These are phyloP conservation scores for Gloeophyllum trabeum DNA, from an alignment of 768 basidiomycete species.

Conservation along the genomic window DNA sequence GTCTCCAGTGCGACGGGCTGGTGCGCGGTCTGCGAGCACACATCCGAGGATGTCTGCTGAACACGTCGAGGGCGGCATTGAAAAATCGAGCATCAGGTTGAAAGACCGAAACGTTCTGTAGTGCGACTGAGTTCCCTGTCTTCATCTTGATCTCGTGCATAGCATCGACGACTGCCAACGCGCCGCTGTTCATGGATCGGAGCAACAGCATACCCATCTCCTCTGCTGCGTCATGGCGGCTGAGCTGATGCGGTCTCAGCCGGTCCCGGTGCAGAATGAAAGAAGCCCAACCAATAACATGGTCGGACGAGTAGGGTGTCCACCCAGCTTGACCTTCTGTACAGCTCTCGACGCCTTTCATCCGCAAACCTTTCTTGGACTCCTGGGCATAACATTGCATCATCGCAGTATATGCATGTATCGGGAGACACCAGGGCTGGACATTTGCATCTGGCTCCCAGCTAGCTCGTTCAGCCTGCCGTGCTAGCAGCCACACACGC, in stretches of 20 bases:
- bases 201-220: neutral
- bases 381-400: conserved; percentile 35
- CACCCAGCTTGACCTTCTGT: neutral
- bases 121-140: conserved; percentile 3
- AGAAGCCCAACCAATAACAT: neutral
- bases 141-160: conserved; percentile 11
- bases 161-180: conserved; percentile 14
- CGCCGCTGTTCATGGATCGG: conserved; percentile 19
- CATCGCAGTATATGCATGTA: conserved; percentile 66
- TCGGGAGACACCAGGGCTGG: conserved; percentile 52
- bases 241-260: neutral
- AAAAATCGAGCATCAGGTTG: conserved; percentile 56
- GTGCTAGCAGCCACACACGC: conserved; percentile 53
- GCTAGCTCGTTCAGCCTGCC: conserved; percentile 46
- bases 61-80: conserved; percentile 43
- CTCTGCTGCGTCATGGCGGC: neutral
- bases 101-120: conserved; percentile 20
- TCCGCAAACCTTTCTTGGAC: conserved; percentile 12
- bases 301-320: neutral
- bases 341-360: conserved; percentile 15
- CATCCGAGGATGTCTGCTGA: conserved; percentile 9
- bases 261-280: neutral
- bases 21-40: conserved; percentile 3
- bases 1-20: conserved; percentile 18
- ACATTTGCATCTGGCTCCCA: conserved; percentile 22